These are phyloP conservation scores for Chamaecyparis obtusa DNA, from an alignment of 75 land plant species.

Conservation along the genomic window DNA sequence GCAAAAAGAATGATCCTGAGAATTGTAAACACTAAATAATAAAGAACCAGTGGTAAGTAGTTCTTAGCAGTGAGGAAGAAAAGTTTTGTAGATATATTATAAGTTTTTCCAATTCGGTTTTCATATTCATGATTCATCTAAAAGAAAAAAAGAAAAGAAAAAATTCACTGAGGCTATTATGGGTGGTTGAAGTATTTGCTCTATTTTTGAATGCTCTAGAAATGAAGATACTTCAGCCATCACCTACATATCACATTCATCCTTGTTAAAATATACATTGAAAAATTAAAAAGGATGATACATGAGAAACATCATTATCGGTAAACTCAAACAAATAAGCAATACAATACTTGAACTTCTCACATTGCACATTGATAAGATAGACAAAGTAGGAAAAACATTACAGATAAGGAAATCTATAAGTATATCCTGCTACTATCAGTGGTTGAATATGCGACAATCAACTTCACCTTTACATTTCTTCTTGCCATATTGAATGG, in stretches of 20 bases:
- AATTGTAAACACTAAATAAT: background rate
- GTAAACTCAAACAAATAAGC: background rate
- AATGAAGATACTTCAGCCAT: conserved; percentile 15
- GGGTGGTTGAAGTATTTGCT: conserved; percentile 88
- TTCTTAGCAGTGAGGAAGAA: background rate
- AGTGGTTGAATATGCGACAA: background rate
- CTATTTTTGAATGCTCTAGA: conserved; percentile 51
- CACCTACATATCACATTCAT: conserved; percentile 34
- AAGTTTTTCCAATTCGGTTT: background rate
- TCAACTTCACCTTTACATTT: background rate
- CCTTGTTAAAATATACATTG: background rate
- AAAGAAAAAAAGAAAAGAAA: too few species aligned
- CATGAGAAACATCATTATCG: background rate
- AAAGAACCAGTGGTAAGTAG: background rate
- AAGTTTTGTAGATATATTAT: background rate
- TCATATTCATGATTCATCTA: background rate
- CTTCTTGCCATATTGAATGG: background rate
- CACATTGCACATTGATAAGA: background rate
- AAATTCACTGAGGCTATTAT: conserved; percentile 88
- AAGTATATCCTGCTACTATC: background rate
- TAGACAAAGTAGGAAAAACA: background rate
- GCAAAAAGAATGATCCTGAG: background rate
- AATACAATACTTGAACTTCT: background rate
- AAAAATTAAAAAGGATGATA: background rate
- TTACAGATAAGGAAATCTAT: background rate